A percentile compares a stretch with the other conserved stretches of the same genome.
These are phyloP conservation scores for Cnidoscolus chayamansa DNA, from an alignment of 441 rosid genomes.

Conservation along the genomic window DNA sequence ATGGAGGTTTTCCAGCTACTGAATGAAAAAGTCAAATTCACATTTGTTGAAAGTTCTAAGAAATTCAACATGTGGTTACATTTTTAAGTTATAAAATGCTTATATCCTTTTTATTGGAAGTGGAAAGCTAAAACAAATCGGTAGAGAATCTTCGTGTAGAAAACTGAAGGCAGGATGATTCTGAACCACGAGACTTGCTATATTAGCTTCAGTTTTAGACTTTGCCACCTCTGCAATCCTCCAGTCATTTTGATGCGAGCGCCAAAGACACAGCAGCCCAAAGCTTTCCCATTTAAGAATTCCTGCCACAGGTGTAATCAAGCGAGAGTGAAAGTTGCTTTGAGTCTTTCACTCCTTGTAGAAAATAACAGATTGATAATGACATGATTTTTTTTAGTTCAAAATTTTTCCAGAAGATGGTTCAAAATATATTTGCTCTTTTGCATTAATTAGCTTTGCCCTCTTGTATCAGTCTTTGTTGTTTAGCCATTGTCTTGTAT, in stretches of 20 bases:
- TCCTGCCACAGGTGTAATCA: conserved; percentile 51
- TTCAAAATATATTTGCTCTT: background rate
- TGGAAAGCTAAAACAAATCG: conserved; percentile 11
- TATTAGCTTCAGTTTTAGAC: conserved; percentile 44
- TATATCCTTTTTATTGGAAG: conserved; percentile 20
- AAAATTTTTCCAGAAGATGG: conserved; percentile 8
- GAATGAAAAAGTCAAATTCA: background rate
- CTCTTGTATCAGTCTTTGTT: background rate
- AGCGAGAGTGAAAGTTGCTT: conserved; percentile 27
- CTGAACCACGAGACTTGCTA: conserved; percentile 23
- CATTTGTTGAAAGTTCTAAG: conserved; percentile 17
- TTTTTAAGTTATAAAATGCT: conserved; percentile 14
- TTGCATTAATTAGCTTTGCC: conserved; percentile 6
- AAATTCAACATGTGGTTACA: conserved; percentile 24
- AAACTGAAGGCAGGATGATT: conserved; percentile 5
- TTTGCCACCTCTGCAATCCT: conserved; percentile 49
- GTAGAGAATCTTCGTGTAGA: conserved; percentile 15
- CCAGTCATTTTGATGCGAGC: conserved; percentile 47
- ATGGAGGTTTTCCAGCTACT: conserved; percentile 10
- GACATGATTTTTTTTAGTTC: conserved; percentile 21
- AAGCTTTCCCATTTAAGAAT: conserved; percentile 37
- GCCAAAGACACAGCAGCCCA: conserved; percentile 53
- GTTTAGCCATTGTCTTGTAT: background rate
- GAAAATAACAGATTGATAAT: conserved; percentile 4
- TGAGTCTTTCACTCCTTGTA: background rate